These are phyloP conservation scores for Lipomyces yamanashiensis DNA, from an alignment of 805 yeast species.

Conservation along the genomic window DNA sequence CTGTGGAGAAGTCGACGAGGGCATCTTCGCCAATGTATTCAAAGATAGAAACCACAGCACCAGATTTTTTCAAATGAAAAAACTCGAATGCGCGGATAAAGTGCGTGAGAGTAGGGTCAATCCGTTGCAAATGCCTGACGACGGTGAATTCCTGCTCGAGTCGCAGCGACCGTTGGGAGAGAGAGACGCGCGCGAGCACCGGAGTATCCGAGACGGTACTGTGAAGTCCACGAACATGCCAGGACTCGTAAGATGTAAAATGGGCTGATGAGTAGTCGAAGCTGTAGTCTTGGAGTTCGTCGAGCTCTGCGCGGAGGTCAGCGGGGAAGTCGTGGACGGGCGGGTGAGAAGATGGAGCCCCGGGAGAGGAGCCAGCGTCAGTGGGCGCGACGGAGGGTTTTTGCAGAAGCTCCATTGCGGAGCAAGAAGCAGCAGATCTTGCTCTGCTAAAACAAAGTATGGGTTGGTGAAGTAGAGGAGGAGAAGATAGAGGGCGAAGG, in stretches of 20 bases:
- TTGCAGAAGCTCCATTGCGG: too few species aligned
- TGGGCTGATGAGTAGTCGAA: constrained; percentile 24
- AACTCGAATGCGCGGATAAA: constrained; percentile 33
- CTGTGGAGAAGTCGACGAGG: constrained; percentile 25
- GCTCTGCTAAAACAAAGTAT: too few species aligned
- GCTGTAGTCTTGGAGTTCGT: constrained; percentile 15
- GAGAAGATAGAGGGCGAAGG: not conserved
- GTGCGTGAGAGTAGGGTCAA: constrained; percentile 29
- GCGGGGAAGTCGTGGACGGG: constrained; percentile 6
- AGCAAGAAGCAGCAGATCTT: too few species aligned
- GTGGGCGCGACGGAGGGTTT: not conserved
- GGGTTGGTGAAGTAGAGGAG: not conserved
- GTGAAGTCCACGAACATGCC: constrained; percentile 32
- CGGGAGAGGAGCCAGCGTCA: not conserved
- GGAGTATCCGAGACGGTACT: constrained; percentile 20
- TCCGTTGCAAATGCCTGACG: constrained; percentile 32
- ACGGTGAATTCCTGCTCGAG: constrained; percentile 35
- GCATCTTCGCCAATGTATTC: constrained; percentile 32
- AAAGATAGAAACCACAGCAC: constrained; percentile 34
- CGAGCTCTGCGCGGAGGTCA: constrained; percentile 23
- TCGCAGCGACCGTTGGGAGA: constrained; percentile 23
- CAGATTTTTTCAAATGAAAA: constrained; percentile 15
- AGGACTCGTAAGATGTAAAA: constrained; percentile 29
- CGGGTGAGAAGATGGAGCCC: not conserved
- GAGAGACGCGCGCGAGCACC: constrained; percentile 32